Conservation (phyloP, 1,284 basidiomycete genomes). For the Rhodofomes roseus region DNA sequence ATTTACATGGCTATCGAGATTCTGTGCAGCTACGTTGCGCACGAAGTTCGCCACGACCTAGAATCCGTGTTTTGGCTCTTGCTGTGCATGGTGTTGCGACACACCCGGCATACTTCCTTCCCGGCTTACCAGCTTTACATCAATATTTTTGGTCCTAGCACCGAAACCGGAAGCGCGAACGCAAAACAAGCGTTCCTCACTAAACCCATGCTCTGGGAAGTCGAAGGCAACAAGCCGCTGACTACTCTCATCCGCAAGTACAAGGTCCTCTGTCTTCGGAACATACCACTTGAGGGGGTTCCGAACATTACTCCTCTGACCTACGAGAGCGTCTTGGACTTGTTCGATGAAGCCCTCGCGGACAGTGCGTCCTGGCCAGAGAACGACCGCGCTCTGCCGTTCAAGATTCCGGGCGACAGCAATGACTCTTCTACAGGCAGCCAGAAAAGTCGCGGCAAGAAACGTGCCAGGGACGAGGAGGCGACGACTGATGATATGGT, state of each 20-base stretch:
- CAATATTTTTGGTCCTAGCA: background rate
- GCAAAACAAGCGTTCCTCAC: background rate
- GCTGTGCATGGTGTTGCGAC: background rate
- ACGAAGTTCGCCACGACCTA: background rate
- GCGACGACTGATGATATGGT: no score
- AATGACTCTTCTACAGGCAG: no score
- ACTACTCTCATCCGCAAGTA: background rate
- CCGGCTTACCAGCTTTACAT: background rate
- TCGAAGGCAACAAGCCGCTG: background rate
- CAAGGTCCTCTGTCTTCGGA: background rate
- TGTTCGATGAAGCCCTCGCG: background rate
- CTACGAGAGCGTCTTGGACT: background rate
- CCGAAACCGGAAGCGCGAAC: background rate
- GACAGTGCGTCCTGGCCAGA: background rate
- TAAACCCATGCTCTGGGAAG: background rate
- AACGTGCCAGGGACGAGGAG: background rate
- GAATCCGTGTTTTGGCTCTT: constrained; percentile 1
- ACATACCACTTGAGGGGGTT: background rate
- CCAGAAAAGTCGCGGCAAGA: background rate
- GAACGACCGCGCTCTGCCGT: background rate
- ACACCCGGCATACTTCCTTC: background rate
- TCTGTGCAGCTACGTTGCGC: background rate
- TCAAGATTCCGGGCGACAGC: background rate
- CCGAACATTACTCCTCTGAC: background rate
- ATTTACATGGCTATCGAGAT: background rate